These are phyloP conservation scores for Coccomyxa sp. DNA, from an alignment of 139 green algal species.

Conservation along the genomic window DNA sequence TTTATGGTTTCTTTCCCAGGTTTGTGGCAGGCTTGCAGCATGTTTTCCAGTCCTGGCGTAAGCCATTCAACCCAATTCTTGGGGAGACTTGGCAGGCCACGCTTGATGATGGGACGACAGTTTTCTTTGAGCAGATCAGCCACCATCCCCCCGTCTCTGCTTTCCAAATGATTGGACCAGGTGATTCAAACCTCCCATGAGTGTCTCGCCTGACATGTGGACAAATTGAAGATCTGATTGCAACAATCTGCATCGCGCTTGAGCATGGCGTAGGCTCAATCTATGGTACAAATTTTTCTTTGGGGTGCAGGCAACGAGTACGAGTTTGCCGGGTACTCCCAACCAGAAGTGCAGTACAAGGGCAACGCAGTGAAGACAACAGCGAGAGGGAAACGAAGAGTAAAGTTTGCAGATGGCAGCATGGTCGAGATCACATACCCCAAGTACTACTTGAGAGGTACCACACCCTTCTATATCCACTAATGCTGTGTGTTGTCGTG, in stretches of 20 bases:
- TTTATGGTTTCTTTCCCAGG: slow-evolving; percentile 1
- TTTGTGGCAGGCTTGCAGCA: slow-evolving; percentile 63
- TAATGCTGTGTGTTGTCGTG: neutral
- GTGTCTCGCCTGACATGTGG: neutral
- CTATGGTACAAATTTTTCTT: too few relatives aligned
- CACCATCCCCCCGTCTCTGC: slow-evolving; percentile 69
- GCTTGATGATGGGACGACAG: slow-evolving; percentile 49
- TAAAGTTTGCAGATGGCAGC: slow-evolving; percentile 65
- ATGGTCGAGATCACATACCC: slow-evolving; percentile 65
- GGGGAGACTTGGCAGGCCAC: slow-evolving; percentile 18
- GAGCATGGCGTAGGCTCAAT: too few relatives aligned
- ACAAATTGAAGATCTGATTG: neutral
- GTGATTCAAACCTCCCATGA: slow-evolving; percentile 10
- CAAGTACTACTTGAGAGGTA: slow-evolving; percentile 53
- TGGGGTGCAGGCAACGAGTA: slow-evolving; percentile 36
- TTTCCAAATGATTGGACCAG: slow-evolving; percentile 71
- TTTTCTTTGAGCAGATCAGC: slow-evolving; percentile 80
- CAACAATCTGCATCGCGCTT: too few relatives aligned
- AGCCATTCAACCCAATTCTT: slow-evolving; percentile 90
- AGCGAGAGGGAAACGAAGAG: slow-evolving; percentile 51
- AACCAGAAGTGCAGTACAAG: slow-evolving; percentile 67
- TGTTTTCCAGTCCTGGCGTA: slow-evolving; percentile 58
- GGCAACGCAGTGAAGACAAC: slow-evolving; percentile 69
- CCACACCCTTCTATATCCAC: neutral
- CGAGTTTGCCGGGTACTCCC: slow-evolving; percentile 56